These are phyloP conservation scores for Blastobotrys muscicola DNA, from an alignment of 805 yeast species.

Conservation along the genomic window DNA sequence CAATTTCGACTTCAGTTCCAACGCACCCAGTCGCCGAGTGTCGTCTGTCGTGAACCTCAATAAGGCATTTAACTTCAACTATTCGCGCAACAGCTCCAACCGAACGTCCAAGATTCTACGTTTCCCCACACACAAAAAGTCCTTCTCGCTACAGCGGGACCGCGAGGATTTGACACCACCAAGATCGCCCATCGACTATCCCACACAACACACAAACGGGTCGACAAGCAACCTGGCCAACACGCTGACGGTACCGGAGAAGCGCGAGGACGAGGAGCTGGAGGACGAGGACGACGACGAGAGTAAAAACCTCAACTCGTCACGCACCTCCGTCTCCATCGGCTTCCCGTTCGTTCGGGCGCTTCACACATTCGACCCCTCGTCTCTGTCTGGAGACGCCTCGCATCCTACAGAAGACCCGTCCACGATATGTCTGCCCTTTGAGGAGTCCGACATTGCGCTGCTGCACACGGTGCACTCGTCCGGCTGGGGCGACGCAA, in stretches of 20 bases:
- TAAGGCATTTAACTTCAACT: neutral
- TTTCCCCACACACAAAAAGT: conserved; percentile 2
- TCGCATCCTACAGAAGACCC: conserved; percentile 23
- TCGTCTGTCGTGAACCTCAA: conserved; percentile 4
- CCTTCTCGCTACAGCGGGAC: neutral
- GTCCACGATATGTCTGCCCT: conserved; percentile 26
- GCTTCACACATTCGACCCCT: conserved; percentile 26
- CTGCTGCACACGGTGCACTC: conserved; percentile 30
- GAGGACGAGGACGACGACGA: neutral
- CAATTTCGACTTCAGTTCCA: conserved; percentile 6
- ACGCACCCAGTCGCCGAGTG: conserved; percentile 5
- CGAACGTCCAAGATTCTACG: neutral
- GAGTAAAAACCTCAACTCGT: neutral
- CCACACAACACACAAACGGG: neutral
- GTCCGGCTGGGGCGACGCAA: conserved; percentile 38
- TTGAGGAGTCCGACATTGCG: conserved; percentile 29
- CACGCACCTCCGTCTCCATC: conserved; percentile 3
- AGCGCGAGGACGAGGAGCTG: neutral
- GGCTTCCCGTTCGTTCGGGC: conserved; percentile 29
- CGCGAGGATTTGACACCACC: neutral
- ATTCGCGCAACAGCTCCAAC: neutral
- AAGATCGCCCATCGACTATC: neutral
- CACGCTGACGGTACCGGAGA: neutral
- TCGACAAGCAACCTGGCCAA: too few species aligned
- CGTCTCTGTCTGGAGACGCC: conserved; percentile 15